Percentiles rank a stretch among this genome's conserved stretches.
phyloP scores from a whole-genome alignment of 169 alveolate genomes.

The Plasmodium knowlesi region DNA sequence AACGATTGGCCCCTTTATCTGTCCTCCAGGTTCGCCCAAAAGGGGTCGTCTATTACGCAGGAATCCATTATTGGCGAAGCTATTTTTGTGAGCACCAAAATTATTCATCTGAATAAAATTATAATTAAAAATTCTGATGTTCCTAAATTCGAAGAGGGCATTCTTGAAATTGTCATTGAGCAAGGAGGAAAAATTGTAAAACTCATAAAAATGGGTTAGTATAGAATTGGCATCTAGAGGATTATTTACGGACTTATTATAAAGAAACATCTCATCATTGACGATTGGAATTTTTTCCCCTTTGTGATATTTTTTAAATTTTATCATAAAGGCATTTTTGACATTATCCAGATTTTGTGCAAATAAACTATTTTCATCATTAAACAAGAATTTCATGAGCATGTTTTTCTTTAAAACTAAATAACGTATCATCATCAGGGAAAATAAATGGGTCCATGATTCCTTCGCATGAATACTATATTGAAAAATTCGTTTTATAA shows the following conservation, averaged over 20 bases:
- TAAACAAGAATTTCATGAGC: conserved; percentile 34
- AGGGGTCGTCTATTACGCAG: neutral
- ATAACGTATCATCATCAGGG: conserved; percentile 54
- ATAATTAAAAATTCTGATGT: conserved; percentile 35
- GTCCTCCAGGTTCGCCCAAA: neutral
- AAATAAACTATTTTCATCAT: conserved; percentile 44
- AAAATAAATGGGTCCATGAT: conserved; percentile 22
- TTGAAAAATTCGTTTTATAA: conserved; percentile 62
- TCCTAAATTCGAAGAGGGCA: conserved; percentile 54
- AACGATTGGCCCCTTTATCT: neutral
- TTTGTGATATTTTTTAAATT: conserved; percentile 48
- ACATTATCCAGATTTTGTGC: conserved; percentile 22
- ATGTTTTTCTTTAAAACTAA: conserved; percentile 31
- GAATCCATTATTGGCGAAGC: neutral
- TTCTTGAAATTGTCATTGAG: conserved; percentile 36
- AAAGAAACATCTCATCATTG: conserved; percentile 23
- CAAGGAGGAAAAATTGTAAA: conserved; percentile 39
- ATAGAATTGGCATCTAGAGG: conserved; percentile 64
- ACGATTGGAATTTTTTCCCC: neutral
- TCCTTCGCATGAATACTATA: conserved; percentile 65
- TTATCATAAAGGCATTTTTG: conserved; percentile 13
- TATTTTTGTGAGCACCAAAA: neutral
- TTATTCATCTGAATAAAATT: conserved; percentile 7
- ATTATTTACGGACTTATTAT: conserved; percentile 47
- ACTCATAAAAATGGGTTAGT: conserved; percentile 62